Conservation (phyloP, 1,284 basidiomycete species). For the Cryptococcus hybrid region DNA sequence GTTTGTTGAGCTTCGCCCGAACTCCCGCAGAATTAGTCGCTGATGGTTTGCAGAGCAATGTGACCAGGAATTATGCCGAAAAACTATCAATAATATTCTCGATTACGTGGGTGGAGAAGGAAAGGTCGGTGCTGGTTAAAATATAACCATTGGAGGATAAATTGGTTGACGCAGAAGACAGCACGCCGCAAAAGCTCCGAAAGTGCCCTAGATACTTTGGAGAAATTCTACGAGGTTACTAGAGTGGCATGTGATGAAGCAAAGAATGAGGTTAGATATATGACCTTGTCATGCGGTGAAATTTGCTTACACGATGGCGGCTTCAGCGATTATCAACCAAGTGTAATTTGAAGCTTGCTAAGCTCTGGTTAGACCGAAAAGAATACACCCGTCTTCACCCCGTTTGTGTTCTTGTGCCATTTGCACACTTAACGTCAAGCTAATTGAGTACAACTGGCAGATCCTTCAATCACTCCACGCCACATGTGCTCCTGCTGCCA, state of each 20-base stretch:
- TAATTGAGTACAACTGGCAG: constrained; percentile 20
- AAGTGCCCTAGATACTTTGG: constrained; percentile 83
- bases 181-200: constrained; percentile 48
- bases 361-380: constrained; percentile 93
- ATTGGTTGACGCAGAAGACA: constrained; percentile 10
- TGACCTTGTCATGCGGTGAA: not conserved
- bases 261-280: constrained; percentile 79
- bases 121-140: constrained; percentile 59
- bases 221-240: constrained; percentile 93
- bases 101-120: constrained; percentile 90
- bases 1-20: constrained; percentile 28
- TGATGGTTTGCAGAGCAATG: constrained; percentile 28
- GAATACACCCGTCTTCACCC: constrained; percentile 82
- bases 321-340: constrained; percentile 84
- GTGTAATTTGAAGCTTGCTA: constrained; percentile 95
- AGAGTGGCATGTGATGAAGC: constrained; percentile 85
- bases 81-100: constrained; percentile 96
- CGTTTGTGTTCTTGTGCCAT: constrained; percentile 52
- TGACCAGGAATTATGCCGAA: constrained; percentile 66
- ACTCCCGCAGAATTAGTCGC: not conserved
- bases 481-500: constrained; percentile 48
- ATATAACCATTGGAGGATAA: not conserved
- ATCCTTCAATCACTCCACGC: constrained; percentile 53
- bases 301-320: not conserved
- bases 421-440: not conserved